These are phyloP conservation scores for Cryptococcus sp. DNA, from an alignment of 1,284 basidiomycete genomes.

Conservation along the genomic window DNA sequence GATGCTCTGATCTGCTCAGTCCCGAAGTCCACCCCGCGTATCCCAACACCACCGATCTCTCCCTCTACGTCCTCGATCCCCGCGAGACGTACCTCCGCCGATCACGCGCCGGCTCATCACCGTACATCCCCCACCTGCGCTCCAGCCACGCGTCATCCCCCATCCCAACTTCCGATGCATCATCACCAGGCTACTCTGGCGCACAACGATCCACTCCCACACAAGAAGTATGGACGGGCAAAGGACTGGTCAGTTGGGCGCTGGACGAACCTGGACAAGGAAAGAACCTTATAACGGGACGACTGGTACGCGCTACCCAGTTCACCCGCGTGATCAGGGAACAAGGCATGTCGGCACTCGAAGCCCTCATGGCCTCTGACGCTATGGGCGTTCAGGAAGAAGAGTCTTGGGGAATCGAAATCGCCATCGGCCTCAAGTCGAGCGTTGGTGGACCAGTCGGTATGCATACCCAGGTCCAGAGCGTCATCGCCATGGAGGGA, in stretches of 20 bases:
- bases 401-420: conserved; percentile 46
- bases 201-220: conserved; percentile 1
- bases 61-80: conserved; percentile 49
- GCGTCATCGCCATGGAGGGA: conserved; percentile 7
- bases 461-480: conserved; percentile 7
- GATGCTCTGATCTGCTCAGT: conserved; percentile 20
- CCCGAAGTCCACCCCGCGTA: conserved; percentile 45
- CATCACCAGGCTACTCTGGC: conserved; percentile 12
- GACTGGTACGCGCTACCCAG: conserved; percentile 27
- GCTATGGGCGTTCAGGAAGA: conserved; percentile 7
- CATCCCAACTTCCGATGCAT: conserved; percentile 6
- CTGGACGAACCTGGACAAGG: conserved; percentile 43
- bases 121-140: conserved; percentile 22
- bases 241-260: conserved; percentile 47
- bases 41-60: conserved; percentile 39
- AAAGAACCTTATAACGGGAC: conserved; percentile 49
- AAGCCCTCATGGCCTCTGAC: conserved; percentile 34
- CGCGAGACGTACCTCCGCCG: conserved; percentile 46
- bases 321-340: conserved; percentile 20
- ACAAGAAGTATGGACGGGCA: conserved; percentile 49
- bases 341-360: conserved; percentile 31
- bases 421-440: conserved; percentile 41
- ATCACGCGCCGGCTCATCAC: conserved; percentile 29
- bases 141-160: conserved; percentile 16
- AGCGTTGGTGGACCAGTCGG: conserved; percentile 11